Evolutionary conservation across 1,284 basidiomycete species (phyloP).

Genomic region (Cystobasidiaceae sp.): DNA sequence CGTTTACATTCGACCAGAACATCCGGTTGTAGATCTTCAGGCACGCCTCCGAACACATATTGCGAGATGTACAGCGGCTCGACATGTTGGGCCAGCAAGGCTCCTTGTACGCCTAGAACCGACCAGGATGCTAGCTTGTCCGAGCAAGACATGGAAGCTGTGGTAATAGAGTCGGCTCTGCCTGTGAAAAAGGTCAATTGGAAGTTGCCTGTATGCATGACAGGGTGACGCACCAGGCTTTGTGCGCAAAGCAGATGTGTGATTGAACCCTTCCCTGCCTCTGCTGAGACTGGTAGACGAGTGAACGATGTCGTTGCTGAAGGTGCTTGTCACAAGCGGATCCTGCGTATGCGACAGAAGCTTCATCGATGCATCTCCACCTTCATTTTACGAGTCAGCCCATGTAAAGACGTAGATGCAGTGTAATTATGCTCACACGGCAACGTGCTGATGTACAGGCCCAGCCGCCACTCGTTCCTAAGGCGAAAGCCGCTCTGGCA

Average conservation of each 20-base stretch:
- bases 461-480: conserved; percentile 53
- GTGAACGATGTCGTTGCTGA: conserved; percentile 50
- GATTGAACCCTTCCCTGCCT: conserved; percentile 70
- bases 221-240: conserved; percentile 72
- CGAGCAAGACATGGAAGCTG: conserved; percentile 77
- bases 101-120: conserved; percentile 77
- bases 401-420: not conserved
- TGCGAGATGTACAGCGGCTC: conserved; percentile 60
- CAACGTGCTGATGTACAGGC: conserved; percentile 80
- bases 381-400: conserved; percentile 49
- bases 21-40: conserved; percentile 32
- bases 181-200: conserved; percentile 33
- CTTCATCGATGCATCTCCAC: conserved; percentile 76
- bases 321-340: conserved; percentile 61
- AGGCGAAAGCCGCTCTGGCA: conserved; percentile 53
- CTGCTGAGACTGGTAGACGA: conserved; percentile 45
- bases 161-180: conserved; percentile 72
- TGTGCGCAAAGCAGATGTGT: conserved; percentile 70
- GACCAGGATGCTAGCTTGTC: conserved; percentile 84
- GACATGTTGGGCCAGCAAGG: conserved; percentile 56
- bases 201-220: not conserved
- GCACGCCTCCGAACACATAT: conserved; percentile 68
- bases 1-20: conserved; percentile 46
- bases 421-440: conserved; percentile 59
- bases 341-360: conserved; percentile 64